A percentile compares a stretch with the other conserved stretches of the same genome.
Conservation (phyloP, 257 asterid genomes). For the Solanum commersonii region DNA sequence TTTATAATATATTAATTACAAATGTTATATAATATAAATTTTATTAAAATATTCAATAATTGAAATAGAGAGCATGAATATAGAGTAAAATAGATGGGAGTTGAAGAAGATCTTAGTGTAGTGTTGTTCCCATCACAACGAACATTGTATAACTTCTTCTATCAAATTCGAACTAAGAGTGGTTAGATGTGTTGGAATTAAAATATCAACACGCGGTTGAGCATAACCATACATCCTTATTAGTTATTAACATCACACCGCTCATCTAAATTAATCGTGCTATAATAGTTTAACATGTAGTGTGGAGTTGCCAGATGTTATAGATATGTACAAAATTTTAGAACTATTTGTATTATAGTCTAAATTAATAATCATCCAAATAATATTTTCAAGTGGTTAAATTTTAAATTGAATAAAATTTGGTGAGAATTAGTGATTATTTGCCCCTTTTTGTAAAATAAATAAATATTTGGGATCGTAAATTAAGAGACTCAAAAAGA, state of each 20-base stretch:
- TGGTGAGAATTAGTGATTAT: background rate
- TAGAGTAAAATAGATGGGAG: too few relatives aligned
- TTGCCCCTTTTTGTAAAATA: background rate
- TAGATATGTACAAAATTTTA: too few relatives aligned
- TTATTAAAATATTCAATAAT: too few relatives aligned
- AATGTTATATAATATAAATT: too few relatives aligned
- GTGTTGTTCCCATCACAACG: too few relatives aligned
- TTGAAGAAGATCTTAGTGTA: too few relatives aligned
- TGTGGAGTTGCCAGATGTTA: background rate
- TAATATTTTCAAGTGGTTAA: too few relatives aligned
- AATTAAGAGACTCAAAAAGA: background rate
- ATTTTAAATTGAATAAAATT: background rate
- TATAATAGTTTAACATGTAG: too few relatives aligned
- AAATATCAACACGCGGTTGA: background rate
- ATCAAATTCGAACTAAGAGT: background rate
- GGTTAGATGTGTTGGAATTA: background rate
- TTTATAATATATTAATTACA: too few relatives aligned
- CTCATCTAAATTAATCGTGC: background rate
- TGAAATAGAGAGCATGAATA: too few relatives aligned
- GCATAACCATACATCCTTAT: too few relatives aligned
- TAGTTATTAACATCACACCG: background rate
- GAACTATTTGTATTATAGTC: background rate
- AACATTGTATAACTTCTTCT: background rate
- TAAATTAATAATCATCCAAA: too few relatives aligned
- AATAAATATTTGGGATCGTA: background rate